Conservation (phyloP, 768 basidiomycete species). For the Gymnopilus junonius region DNA sequence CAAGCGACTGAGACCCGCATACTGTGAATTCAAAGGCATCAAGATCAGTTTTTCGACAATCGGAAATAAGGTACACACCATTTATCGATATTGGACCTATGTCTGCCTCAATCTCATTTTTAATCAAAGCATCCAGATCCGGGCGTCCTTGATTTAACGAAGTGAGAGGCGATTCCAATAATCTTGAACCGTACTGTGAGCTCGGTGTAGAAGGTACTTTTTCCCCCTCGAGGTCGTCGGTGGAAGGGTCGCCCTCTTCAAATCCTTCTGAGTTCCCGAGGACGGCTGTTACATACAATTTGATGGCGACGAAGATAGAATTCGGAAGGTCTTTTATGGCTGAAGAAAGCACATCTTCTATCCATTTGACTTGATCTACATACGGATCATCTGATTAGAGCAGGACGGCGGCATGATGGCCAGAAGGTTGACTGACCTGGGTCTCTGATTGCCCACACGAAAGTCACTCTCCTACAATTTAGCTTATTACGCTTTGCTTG, state of each 20-base stretch:
- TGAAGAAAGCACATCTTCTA: conserved; percentile 40
- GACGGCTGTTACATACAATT: conserved; percentile 43
- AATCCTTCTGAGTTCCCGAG: conserved; percentile 19
- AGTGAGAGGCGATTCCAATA: conserved; percentile 7
- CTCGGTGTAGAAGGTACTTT: conserved; percentile 2
- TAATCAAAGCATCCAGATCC: conserved; percentile 40
- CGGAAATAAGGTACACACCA: conserved; percentile 36
- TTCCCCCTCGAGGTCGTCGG: conserved; percentile 17
- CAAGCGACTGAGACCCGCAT: conserved; percentile 50
- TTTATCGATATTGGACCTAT: conserved; percentile 49
- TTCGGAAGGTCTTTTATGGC: conserved; percentile 34
- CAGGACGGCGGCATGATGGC: background rate
- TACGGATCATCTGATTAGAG: background rate
- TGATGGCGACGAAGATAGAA: conserved; percentile 39
- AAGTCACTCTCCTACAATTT: conserved; percentile 36
- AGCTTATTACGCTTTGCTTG: conserved; percentile 27
- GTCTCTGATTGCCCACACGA: conserved; percentile 51
- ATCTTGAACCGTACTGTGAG: background rate
- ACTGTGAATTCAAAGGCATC: conserved; percentile 33
- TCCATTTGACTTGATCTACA: conserved; percentile 48
- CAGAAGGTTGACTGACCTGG: conserved; percentile 29
- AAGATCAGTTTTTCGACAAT: background rate
- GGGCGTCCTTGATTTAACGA: conserved; percentile 42
- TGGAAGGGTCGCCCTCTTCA: conserved; percentile 21
- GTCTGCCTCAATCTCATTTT: conserved; percentile 37